Evolutionary conservation across 371 early-diverging fungal genomes (phyloP).

Genomic region (Mortierella polycephala): DNA sequence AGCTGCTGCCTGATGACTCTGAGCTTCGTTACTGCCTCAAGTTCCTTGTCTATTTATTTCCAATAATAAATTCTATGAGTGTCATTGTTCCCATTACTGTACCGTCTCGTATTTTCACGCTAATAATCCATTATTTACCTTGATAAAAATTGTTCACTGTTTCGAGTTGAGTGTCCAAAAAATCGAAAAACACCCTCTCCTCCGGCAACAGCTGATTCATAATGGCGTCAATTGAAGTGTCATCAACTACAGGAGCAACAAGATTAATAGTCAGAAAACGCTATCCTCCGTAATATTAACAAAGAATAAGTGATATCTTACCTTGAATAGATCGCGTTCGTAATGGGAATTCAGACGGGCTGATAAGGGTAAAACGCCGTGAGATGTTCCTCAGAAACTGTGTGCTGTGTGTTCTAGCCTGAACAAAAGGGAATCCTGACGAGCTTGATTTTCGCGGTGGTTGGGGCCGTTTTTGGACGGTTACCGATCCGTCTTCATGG

Average conservation of each 20-base stretch:
- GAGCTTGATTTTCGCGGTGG: slow-evolving; percentile 1
- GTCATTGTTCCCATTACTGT: neutral
- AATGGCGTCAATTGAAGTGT: slow-evolving; percentile 59
- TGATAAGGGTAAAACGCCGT: slow-evolving; percentile 28
- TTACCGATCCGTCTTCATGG: neutral
- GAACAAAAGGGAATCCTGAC: slow-evolving; percentile 12
- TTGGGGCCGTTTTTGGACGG: neutral
- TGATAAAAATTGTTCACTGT: slow-evolving; percentile 41
- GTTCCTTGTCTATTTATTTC: slow-evolving; percentile 38
- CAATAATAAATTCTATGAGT: neutral
- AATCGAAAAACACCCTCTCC: slow-evolving; percentile 36
- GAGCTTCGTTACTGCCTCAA: slow-evolving; percentile 52
- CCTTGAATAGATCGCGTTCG: slow-evolving; percentile 21
- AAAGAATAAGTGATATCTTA: neutral
- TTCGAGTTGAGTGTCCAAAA: slow-evolving; percentile 31
- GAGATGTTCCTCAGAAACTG: slow-evolving; percentile 22
- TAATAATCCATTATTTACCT: slow-evolving; percentile 11
- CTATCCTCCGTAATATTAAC: no score
- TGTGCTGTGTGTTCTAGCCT: slow-evolving; percentile 17
- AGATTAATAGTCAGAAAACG: no score
- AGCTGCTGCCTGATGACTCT: slow-evolving; percentile 52
- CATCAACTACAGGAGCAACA: slow-evolving; percentile 13
- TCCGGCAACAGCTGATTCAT: slow-evolving; percentile 39
- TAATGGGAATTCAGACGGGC: slow-evolving; percentile 6
- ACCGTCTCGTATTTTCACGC: no score